phyloP scores from a whole-genome alignment of 768 basidiomycete genomes.

The Lactifluus echinatus region DNA sequence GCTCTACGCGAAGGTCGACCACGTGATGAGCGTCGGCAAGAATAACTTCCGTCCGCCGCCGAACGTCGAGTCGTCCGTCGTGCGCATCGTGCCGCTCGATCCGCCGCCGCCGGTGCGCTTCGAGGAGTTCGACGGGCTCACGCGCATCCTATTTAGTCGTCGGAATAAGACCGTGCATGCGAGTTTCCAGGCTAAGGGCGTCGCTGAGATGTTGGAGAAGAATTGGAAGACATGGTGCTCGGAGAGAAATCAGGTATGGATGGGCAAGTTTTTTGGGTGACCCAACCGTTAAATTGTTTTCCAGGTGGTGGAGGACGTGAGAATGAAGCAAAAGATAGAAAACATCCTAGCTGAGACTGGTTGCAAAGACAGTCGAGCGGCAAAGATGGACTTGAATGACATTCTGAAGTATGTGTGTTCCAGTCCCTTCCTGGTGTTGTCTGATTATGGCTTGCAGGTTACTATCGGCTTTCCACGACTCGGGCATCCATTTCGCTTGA shows the following conservation, averaged over 20 bases:
- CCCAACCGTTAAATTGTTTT: background rate
- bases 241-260: slow-evolving; percentile 47
- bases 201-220: slow-evolving; percentile 87
- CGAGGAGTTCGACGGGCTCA: slow-evolving; percentile 95
- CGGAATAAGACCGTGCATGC: slow-evolving; percentile 87
- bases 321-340: slow-evolving; percentile 17
- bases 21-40: slow-evolving; percentile 92
- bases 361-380: slow-evolving; percentile 16
- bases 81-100: slow-evolving; percentile 84
- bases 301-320: slow-evolving; percentile 3
- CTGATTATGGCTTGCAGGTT: slow-evolving; percentile 1
- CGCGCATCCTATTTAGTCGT: slow-evolving; percentile 80
- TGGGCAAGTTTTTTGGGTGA: background rate
- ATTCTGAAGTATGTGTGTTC: slow-evolving; percentile 12
- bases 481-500: slow-evolving; percentile 18
- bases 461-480: slow-evolving; percentile 17
- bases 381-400: slow-evolving; percentile 22
- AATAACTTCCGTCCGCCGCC: slow-evolving; percentile 97
- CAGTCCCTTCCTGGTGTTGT: background rate
- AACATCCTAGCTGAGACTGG: slow-evolving; percentile 18
- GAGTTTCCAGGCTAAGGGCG: slow-evolving; percentile 89
- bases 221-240: slow-evolving; percentile 93
- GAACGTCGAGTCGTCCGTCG: slow-evolving; percentile 86
- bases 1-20: slow-evolving; percentile 92
- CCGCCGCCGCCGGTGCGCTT: slow-evolving; percentile 95